Percentiles rank a stretch among this genome's conserved stretches.
Conservation (phyloP, 108 stramenopile species). For the Discostella stelligeroides region DNA sequence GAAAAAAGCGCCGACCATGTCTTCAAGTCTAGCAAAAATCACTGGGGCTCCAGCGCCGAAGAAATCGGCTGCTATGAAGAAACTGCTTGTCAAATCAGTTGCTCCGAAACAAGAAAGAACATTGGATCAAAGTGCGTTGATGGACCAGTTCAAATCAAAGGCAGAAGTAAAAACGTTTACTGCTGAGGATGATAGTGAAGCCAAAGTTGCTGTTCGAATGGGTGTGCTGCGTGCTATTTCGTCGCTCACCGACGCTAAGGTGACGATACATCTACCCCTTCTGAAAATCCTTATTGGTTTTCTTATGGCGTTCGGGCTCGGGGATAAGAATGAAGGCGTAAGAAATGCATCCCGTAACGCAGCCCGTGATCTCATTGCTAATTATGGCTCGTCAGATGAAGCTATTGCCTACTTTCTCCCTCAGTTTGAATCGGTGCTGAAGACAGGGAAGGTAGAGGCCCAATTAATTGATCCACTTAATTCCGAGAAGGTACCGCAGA, state of each 20-base stretch:
- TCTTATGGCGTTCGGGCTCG: constrained; percentile 83
- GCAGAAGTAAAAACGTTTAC: constrained; percentile 27
- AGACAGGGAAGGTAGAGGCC: constrained; percentile 64
- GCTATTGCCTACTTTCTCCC: constrained; percentile 82
- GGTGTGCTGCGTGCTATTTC: constrained; percentile 75
- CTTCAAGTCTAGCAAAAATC: constrained; percentile 58
- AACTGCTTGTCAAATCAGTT: constrained; percentile 35
- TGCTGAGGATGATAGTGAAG: constrained; percentile 72
- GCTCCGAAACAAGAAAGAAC: constrained; percentile 78
- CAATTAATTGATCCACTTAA: constrained; percentile 54
- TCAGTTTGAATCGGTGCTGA: constrained; percentile 75
- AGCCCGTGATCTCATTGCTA: constrained; percentile 74
- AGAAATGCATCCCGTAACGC: constrained; percentile 70
- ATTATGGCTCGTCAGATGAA: constrained; percentile 72
- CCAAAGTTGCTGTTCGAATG: constrained; percentile 65
- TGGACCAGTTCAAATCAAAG: constrained; percentile 67
- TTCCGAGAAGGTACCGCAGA: constrained; percentile 59
- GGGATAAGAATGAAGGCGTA: constrained; percentile 73
- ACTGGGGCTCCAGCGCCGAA: constrained; percentile 48
- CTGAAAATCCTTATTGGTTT: constrained; percentile 77
- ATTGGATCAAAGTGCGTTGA: constrained; percentile 64
- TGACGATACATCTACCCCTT: constrained; percentile 58
- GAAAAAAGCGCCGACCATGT: constrained; percentile 62
- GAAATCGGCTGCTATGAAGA: constrained; percentile 50
- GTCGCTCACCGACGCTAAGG: constrained; percentile 59